A percentile compares a stretch with the other conserved stretches of the same genome.
These are phyloP conservation scores for Starmerella stigmatis DNA, from an alignment of 805 yeast genomes.

Conservation along the genomic window DNA sequence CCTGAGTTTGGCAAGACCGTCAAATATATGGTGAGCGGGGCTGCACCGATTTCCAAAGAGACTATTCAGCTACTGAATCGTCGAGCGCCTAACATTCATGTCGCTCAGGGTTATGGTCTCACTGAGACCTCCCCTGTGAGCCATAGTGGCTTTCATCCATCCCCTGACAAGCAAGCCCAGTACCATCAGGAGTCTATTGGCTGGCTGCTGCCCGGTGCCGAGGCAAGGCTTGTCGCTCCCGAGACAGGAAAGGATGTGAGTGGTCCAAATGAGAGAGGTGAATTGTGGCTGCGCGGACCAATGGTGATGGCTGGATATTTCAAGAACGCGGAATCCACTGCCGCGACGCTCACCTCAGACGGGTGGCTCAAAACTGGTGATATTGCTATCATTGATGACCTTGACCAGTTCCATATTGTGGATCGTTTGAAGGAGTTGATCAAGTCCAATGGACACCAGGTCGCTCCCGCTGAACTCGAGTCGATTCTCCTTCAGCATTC, in stretches of 20 bases:
- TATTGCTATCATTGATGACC: slow-evolving; percentile 34
- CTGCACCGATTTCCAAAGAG: slow-evolving; percentile 36
- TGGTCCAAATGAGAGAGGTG: slow-evolving; percentile 44
- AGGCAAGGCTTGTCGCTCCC: slow-evolving; percentile 38
- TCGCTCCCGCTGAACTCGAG: slow-evolving; percentile 91
- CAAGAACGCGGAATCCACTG: slow-evolving; percentile 42
- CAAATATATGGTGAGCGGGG: slow-evolving; percentile 32
- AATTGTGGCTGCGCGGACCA: slow-evolving; percentile 47
- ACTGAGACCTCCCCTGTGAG: slow-evolving; percentile 57
- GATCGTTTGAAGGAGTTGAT: slow-evolving; percentile 61
- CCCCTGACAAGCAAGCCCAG: slow-evolving; percentile 24
- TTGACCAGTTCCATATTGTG: slow-evolving; percentile 38
- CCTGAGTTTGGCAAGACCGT: slow-evolving; percentile 36
- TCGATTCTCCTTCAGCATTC: slow-evolving; percentile 65
- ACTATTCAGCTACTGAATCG: slow-evolving; percentile 13
- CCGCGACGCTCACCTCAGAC: slow-evolving; percentile 33
- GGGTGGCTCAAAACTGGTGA: slow-evolving; percentile 57
- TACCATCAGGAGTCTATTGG: slow-evolving; percentile 44
- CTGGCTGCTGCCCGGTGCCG: slow-evolving; percentile 36
- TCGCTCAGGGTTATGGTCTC: slow-evolving; percentile 36
- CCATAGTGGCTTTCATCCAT: slow-evolving; percentile 31
- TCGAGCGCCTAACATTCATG: slow-evolving; percentile 14
- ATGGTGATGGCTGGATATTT: slow-evolving; percentile 44
- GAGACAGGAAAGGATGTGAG: slow-evolving; percentile 36
- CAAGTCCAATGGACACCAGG: slow-evolving; percentile 69